phyloP scores from a whole-genome alignment of 2,329 filamentous ascomycete species.

The Aphanoascus verrucosus region DNA sequence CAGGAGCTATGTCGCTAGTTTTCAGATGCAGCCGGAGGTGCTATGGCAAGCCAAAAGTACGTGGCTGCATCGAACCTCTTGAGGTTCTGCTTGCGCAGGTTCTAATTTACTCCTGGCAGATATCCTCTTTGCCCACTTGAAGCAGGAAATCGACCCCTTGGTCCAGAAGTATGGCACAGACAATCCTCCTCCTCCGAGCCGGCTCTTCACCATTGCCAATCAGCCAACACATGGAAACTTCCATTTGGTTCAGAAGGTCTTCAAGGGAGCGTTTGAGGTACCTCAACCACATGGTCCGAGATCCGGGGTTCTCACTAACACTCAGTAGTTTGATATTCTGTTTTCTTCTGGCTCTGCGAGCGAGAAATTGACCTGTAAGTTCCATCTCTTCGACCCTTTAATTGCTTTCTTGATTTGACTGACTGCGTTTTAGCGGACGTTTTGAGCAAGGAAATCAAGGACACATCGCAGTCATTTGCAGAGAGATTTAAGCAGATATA shows the following conservation, averaged over 20 bases:
- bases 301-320: background rate
- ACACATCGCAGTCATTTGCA: slow-evolving; percentile 57
- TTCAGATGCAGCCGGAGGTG: slow-evolving; percentile 54
- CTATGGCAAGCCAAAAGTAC: slow-evolving; percentile 74
- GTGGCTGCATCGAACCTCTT: slow-evolving; percentile 16
- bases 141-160: slow-evolving; percentile 51
- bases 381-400: slow-evolving; percentile 12
- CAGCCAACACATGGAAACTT: slow-evolving; percentile 55
- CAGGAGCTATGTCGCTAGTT: slow-evolving; percentile 62
- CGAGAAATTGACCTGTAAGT: slow-evolving; percentile 43
- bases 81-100: background rate
- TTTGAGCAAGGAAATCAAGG: slow-evolving; percentile 58
- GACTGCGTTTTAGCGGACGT: slow-evolving; percentile 40
- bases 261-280: slow-evolving; percentile 70
- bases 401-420: slow-evolving; percentile 1
- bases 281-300: slow-evolving; percentile 3
- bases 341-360: slow-evolving; percentile 68
- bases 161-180: slow-evolving; percentile 51
- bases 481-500: slow-evolving; percentile 64
- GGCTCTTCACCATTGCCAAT: slow-evolving; percentile 70
- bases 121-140: slow-evolving; percentile 54
- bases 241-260: slow-evolving; percentile 84
- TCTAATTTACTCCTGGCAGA: background rate
- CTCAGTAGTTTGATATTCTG: slow-evolving; percentile 66
- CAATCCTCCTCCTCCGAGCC: slow-evolving; percentile 68